Conservation (phyloP, 441 rosid species). For the Populus hybrid region DNA sequence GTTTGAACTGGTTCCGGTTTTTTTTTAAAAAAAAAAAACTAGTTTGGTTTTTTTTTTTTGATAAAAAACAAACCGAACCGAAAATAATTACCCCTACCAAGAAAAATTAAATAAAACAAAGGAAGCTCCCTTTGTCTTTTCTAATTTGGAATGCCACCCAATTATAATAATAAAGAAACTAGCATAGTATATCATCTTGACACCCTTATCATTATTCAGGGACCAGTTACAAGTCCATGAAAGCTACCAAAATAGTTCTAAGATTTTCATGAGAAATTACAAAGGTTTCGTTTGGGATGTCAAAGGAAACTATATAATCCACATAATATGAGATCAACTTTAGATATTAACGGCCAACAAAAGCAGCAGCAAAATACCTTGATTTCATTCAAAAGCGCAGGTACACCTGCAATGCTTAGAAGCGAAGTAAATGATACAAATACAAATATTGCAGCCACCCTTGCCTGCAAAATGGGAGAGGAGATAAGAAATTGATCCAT, state of each 20-base stretch:
- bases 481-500: conserved; percentile 8
- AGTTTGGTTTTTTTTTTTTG: no score
- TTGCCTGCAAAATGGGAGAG: conserved; percentile 53
- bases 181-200: no score
- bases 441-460: conserved; percentile 84
- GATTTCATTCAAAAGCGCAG: conserved; percentile 73
- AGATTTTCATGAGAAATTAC: background rate
- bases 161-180: no score
- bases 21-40: no score
- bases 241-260: background rate
- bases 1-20: no score
- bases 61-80: no score
- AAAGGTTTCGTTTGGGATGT: background rate
- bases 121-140: no score
- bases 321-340: background rate
- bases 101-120: no score
- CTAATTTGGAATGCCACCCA: no score
- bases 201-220: no score
- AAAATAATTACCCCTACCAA: no score
- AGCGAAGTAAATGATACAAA: conserved; percentile 90
- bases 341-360: background rate
- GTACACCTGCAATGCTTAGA: conserved; percentile 77
- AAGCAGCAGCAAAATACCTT: conserved; percentile 41
- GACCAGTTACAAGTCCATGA: no score
- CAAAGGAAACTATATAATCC: background rate